A percentile compares a stretch with the other conserved stretches of the same genome.
Evolutionary conservation across 164 flowering plant species (phyloP).

Genomic region (Chloranthus sessilifolius): DNA sequence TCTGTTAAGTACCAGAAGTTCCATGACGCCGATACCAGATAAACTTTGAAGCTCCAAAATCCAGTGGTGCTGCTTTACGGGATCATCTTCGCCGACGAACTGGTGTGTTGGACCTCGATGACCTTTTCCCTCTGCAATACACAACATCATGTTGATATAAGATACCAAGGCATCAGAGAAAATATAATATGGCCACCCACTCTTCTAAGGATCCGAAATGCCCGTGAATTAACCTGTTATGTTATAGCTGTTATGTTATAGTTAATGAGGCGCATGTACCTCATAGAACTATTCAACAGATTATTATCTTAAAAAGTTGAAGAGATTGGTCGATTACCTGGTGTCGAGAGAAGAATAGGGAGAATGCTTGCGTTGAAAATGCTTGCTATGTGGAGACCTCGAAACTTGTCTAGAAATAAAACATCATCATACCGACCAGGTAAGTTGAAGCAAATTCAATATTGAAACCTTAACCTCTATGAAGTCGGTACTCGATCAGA

Average conservation of each 20-base stretch:
- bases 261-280: constrained; percentile 21
- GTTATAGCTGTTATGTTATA: not conserved
- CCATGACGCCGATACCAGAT: too few species aligned
- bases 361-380: constrained; percentile 97
- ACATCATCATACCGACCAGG: constrained; percentile 67
- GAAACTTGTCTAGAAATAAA: constrained; percentile 93
- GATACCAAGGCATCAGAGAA: not conserved
- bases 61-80: not conserved
- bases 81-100: constrained; percentile 40
- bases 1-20: too few species aligned
- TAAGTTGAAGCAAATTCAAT: constrained; percentile 39
- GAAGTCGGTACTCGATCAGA: constrained; percentile 14
- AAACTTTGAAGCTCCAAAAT: not conserved
- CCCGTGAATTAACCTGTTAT: too few species aligned
- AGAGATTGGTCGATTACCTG: constrained; percentile 53
- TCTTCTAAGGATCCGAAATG: not conserved
- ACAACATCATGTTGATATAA: constrained; percentile 5
- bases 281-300: constrained; percentile 24
- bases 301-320: constrained; percentile 11
- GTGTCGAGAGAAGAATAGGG: constrained; percentile 88
- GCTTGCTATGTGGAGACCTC: constrained; percentile 98
- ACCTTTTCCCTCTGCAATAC: constrained; percentile 60
- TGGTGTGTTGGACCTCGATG: constrained; percentile 79
- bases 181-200: not conserved
- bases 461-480: constrained; percentile 28